Percentiles rank a stretch among this genome's conserved stretches.
Evolutionary conservation across 805 yeast genomes (phyloP).

Genomic region (Metschnikowia amazonensis): DNA sequence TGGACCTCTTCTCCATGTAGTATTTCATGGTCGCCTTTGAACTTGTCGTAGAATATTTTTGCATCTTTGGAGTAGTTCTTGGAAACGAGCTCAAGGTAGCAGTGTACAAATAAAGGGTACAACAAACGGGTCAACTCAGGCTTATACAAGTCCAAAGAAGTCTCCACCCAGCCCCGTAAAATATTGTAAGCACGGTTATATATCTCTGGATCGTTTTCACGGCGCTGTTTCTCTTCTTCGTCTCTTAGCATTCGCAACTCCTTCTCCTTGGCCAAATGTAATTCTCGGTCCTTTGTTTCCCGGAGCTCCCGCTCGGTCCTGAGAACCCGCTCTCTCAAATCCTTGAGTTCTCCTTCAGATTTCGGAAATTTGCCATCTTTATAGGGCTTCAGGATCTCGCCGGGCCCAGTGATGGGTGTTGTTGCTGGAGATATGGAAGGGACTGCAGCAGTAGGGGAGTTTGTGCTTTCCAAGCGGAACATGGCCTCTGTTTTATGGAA

Average conservation of each 20-base stretch:
- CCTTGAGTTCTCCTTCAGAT: slow-evolving; percentile 33
- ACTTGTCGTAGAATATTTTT: slow-evolving; percentile 70
- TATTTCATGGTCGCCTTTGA: slow-evolving; percentile 65
- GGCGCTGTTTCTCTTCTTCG: slow-evolving; percentile 42
- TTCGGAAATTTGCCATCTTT: slow-evolving; percentile 26
- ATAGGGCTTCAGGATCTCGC: slow-evolving; percentile 24
- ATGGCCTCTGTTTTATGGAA: slow-evolving; percentile 92
- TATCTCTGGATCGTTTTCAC: slow-evolving; percentile 60
- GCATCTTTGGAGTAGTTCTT: slow-evolving; percentile 61
- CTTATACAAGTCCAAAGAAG: slow-evolving; percentile 85
- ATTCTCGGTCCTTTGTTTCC: slow-evolving; percentile 37
- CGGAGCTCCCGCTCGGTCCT: slow-evolving; percentile 36
- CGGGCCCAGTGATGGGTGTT: slow-evolving; percentile 32
- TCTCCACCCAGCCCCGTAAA: slow-evolving; percentile 83
- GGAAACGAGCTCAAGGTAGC: slow-evolving; percentile 72
- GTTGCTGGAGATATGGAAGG: slow-evolving; percentile 49
- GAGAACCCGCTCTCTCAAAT: slow-evolving; percentile 31
- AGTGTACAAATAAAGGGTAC: slow-evolving; percentile 91
- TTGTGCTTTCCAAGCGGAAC: slow-evolving; percentile 80
- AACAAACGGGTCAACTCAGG: slow-evolving; percentile 80
- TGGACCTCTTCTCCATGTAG: slow-evolving; percentile 77
- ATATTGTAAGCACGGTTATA: slow-evolving; percentile 78
- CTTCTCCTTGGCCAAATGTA: slow-evolving; percentile 35
- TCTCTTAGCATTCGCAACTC: slow-evolving; percentile 37
- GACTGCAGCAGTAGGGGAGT: slow-evolving; percentile 50